Conservation (phyloP, 495 filamentous ascomycete genomes). For the Polyplosphaeria fusca region DNA sequence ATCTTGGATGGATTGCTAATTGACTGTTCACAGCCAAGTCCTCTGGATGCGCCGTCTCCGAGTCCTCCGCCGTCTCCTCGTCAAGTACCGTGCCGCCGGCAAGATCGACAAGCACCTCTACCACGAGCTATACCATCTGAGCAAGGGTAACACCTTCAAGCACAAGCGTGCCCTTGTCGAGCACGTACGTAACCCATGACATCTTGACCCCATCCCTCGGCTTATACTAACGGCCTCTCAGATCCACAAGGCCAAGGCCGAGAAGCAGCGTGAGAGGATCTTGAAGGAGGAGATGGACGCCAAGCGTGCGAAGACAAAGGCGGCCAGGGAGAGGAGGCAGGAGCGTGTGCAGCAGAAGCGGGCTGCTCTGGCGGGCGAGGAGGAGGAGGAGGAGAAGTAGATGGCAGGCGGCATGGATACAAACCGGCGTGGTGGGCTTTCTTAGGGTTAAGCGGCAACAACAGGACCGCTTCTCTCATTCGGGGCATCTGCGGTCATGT, state of each 20-base stretch:
- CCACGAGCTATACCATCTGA: conserved; percentile 98
- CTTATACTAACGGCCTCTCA: conserved; percentile 40
- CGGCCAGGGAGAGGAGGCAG: conserved; percentile 91
- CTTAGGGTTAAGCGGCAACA: conserved; percentile 22
- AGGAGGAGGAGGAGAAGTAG: conserved; percentile 47
- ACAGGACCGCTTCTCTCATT: conserved; percentile 6
- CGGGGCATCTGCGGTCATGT: conserved; percentile 35
- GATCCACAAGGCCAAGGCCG: conserved; percentile 99
- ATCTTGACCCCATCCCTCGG: conserved; percentile 31
- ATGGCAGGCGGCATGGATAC: conserved; percentile 25
- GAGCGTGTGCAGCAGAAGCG: conserved; percentile 88
- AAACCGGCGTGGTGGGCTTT: conserved; percentile 35
- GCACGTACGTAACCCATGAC: conserved; percentile 73
- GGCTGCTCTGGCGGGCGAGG: conserved; percentile 71
- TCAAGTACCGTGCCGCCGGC: conserved; percentile 98
- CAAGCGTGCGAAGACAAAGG: conserved; percentile 99
- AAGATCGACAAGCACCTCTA: conserved; percentile 99
- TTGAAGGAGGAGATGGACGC: conserved; percentile 99
- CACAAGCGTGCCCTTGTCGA: conserved; percentile 99
- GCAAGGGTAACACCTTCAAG: conserved; percentile 99
- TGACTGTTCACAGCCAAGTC: conserved; percentile 64
- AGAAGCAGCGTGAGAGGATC: conserved; percentile 88
- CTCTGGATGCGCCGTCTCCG: conserved; percentile 99
- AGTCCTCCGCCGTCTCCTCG: conserved; percentile 95
- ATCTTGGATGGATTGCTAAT: conserved; percentile 27